Evolutionary conservation across 148 eudicot species (phyloP).

Genomic region (Dianthus caryophyllus): DNA sequence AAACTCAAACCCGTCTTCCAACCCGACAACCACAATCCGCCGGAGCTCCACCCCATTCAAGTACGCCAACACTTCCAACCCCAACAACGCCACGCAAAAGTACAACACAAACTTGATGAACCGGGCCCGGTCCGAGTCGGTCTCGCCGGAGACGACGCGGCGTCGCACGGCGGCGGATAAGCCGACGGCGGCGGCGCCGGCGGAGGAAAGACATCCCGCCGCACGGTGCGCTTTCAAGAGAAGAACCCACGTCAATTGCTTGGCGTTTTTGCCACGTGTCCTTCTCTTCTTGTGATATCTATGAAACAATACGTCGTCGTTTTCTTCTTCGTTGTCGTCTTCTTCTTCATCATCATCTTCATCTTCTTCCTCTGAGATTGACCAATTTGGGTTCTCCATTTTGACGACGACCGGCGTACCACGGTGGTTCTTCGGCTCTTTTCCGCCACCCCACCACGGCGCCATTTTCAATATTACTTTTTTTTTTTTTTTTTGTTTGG

Average conservation of each 20-base stretch:
- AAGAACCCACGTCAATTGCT: slow-evolving; percentile 85
- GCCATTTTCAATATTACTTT: slow-evolving; percentile 32
- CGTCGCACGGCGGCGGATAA: slow-evolving; percentile 56
- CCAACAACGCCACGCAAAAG: neutral
- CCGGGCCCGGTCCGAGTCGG: slow-evolving; percentile 40
- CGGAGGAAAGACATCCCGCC: slow-evolving; percentile 73
- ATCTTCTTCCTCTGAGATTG: slow-evolving; percentile 68
- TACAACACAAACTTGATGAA: slow-evolving; percentile 22
- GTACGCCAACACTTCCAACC: slow-evolving; percentile 2
- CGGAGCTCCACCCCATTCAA: neutral
- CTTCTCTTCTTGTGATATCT: slow-evolving; percentile 23
- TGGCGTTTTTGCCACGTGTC: slow-evolving; percentile 63
- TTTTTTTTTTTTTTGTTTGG: too few species aligned
- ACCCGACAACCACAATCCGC: neutral
- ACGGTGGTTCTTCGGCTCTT: slow-evolving; percentile 40
- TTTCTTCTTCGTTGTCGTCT: neutral
- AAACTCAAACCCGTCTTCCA: neutral
- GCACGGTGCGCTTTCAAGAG: slow-evolving; percentile 73
- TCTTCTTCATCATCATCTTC: slow-evolving; percentile 18
- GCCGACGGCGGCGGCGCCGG: slow-evolving; percentile 40
- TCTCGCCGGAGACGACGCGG: slow-evolving; percentile 57
- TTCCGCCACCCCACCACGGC: slow-evolving; percentile 58
- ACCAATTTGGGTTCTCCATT: slow-evolving; percentile 95
- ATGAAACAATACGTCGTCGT: slow-evolving; percentile 16
- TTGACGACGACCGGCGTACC: slow-evolving; percentile 91